phyloP scores from a whole-genome alignment of 345 rosid species.

The Salix viminalis region DNA sequence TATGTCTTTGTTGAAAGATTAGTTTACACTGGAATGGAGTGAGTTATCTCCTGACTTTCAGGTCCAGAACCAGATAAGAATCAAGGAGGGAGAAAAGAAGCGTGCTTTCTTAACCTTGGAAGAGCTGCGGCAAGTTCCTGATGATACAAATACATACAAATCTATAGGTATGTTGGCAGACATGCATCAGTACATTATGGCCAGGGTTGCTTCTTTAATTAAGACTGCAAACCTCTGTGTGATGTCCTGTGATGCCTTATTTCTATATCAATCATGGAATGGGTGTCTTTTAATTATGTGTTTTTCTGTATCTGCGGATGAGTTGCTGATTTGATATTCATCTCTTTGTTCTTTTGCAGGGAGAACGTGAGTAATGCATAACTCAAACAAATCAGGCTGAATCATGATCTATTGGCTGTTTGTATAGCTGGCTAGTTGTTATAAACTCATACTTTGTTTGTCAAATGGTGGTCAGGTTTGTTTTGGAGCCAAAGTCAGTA shows the following conservation, averaged over 20 bases:
- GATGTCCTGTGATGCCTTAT: not conserved
- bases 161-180: slow-evolving; percentile 48
- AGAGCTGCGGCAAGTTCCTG: slow-evolving; percentile 71
- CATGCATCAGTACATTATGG: not conserved
- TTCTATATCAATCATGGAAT: not conserved
- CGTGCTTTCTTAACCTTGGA: slow-evolving; percentile 91
- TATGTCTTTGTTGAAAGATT: not conserved
- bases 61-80: slow-evolving; percentile 86
- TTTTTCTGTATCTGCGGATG: not conserved
- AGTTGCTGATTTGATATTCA: slow-evolving; percentile 1
- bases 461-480: slow-evolving; percentile 55
- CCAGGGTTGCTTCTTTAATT: not conserved
- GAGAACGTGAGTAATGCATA: slow-evolving; percentile 72
- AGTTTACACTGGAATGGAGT: slow-evolving; percentile 7
- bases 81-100: slow-evolving; percentile 87
- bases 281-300: not conserved
- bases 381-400: slow-evolving; percentile 1
- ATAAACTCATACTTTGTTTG: slow-evolving; percentile 18
- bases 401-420: slow-evolving; percentile 1
- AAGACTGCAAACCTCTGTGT: not conserved
- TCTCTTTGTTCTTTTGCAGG: slow-evolving; percentile 54
- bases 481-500: slow-evolving; percentile 66
- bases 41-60: slow-evolving; percentile 25
- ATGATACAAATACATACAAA: slow-evolving; percentile 82
- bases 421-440: slow-evolving; percentile 15